A percentile compares a stretch with the other conserved stretches of the same genome.
Conservation (phyloP, 768 basidiomycete species). For the Lactarius akahatsu region DNA sequence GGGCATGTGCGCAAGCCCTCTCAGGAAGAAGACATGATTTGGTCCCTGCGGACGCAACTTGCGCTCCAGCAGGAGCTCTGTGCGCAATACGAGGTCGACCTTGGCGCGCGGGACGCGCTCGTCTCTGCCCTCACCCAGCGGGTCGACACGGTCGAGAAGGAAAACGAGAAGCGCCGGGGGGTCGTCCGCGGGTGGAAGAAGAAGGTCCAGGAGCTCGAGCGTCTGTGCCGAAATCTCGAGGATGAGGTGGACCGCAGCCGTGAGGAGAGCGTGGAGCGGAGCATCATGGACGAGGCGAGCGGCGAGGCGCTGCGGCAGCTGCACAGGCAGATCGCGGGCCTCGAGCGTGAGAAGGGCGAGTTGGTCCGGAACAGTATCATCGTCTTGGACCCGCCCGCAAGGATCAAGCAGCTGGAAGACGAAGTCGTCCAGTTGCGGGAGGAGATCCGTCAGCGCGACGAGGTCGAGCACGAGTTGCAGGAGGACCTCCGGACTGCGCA, state of each 20-base stretch:
- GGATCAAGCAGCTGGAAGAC: slow-evolving; percentile 39
- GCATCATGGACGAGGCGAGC: slow-evolving; percentile 82
- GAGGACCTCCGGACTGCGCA: slow-evolving; percentile 53
- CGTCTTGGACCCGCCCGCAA: slow-evolving; percentile 24
- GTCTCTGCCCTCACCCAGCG: slow-evolving; percentile 59
- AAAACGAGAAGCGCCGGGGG: slow-evolving; percentile 57
- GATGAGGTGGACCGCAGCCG: slow-evolving; percentile 87
- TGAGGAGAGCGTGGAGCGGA: slow-evolving; percentile 76
- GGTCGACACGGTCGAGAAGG: slow-evolving; percentile 55
- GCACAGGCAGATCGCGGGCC: slow-evolving; percentile 73
- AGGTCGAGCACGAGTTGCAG: slow-evolving; percentile 53
- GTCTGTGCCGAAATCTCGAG: slow-evolving; percentile 62
- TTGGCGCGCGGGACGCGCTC: slow-evolving; percentile 70
- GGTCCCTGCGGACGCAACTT: slow-evolving; percentile 72
- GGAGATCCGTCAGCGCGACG: slow-evolving; percentile 46
- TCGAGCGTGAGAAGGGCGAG: slow-evolving; percentile 65
- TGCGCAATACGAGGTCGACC: slow-evolving; percentile 73
- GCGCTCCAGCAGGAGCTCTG: slow-evolving; percentile 73
- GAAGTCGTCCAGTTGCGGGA: slow-evolving; percentile 52
- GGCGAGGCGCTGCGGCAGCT: slow-evolving; percentile 76
- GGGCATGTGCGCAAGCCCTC: slow-evolving; percentile 59
- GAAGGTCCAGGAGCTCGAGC: slow-evolving; percentile 73
- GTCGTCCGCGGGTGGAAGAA: slow-evolving; percentile 67
- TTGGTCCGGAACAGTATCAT: slow-evolving; percentile 32
- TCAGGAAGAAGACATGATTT: slow-evolving; percentile 69